phyloP scores from a whole-genome alignment of 2,329 filamentous ascomycete genomes.

The Ceratocystis eucalypticola region DNA sequence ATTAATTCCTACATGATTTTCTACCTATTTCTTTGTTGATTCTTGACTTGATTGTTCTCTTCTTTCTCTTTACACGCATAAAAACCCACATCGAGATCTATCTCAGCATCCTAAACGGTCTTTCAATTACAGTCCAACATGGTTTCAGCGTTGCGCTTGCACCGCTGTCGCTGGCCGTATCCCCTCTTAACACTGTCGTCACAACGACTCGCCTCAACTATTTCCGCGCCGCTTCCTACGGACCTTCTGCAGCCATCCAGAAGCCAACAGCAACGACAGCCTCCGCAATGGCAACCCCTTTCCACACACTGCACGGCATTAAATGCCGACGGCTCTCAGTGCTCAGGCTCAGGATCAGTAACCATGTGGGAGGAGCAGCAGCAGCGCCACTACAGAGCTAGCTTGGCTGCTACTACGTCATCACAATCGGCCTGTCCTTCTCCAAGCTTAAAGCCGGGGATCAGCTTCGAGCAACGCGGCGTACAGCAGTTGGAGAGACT shows the following conservation, averaged over 20 bases:
- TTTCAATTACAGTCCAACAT: not conserved
- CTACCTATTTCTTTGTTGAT: not conserved
- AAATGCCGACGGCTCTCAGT: not conserved
- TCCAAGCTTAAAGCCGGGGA: not conserved
- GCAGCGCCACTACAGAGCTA: not conserved
- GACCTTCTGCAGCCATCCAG: not conserved
- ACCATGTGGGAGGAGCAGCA: not conserved
- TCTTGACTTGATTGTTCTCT: not conserved
- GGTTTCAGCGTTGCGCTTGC: constrained; percentile 7
- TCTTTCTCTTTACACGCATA: not conserved
- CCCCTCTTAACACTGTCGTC: not conserved
- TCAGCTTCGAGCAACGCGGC: constrained; percentile 9
- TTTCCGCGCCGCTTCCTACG: not conserved
- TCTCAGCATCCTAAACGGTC: too few relatives aligned
- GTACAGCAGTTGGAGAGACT: constrained; percentile 13
- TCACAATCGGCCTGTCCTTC: not conserved
- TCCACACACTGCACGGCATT: not conserved
- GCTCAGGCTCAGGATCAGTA: not conserved
- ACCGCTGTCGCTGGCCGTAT: not conserved
- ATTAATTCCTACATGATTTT: too few relatives aligned
- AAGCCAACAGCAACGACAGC: not conserved
- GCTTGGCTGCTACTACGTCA: not conserved
- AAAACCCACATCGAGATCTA: too few relatives aligned
- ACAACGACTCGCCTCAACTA: not conserved
- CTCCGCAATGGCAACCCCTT: not conserved